Conservation (phyloP, 306 rosid species). For the Citrullus amarus region DNA sequence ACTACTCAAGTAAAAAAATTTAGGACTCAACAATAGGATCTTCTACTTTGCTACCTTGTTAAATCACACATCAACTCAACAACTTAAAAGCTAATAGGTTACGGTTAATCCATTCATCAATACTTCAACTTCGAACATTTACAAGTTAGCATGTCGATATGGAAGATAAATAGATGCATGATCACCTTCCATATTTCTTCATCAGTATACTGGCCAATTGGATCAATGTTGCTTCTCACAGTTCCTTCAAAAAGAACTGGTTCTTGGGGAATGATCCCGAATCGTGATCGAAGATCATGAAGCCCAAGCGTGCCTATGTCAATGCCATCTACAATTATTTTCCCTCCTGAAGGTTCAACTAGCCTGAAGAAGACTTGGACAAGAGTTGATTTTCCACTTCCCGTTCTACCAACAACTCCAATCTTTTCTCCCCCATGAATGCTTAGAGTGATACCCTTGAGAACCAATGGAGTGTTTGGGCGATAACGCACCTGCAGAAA, state of each 20-base stretch:
- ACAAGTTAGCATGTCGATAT: background rate
- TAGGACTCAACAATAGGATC: background rate
- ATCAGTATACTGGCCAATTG: slow-evolving; percentile 53
- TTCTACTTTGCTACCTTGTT: background rate
- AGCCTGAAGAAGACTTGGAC: slow-evolving; percentile 92
- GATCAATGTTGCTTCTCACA: slow-evolving; percentile 79
- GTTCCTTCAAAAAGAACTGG: slow-evolving; percentile 99
- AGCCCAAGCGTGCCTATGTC: slow-evolving; percentile 67
- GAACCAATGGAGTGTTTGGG: slow-evolving; percentile 80
- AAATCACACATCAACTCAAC: background rate
- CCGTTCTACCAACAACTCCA: slow-evolving; percentile 92
- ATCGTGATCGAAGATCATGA: slow-evolving; percentile 86
- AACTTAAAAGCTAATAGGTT: background rate
- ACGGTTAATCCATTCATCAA: background rate
- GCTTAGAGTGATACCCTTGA: slow-evolving; percentile 73
- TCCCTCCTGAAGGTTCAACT: slow-evolving; percentile 89
- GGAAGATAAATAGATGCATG: background rate
- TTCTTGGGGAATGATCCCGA: slow-evolving; percentile 95
- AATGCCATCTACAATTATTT: slow-evolving; percentile 65
- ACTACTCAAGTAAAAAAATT: background rate
- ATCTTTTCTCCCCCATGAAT: slow-evolving; percentile 82
- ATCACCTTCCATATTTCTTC: slow-evolving; percentile 93
- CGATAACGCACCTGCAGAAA: slow-evolving; percentile 73
- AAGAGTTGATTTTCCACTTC: slow-evolving; percentile 88
- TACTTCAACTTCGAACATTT: background rate